A percentile compares a stretch with the other conserved stretches of the same genome.
These are phyloP conservation scores for Inonotus obliquus DNA, from an alignment of 1,284 basidiomycete species.

Conservation along the genomic window DNA sequence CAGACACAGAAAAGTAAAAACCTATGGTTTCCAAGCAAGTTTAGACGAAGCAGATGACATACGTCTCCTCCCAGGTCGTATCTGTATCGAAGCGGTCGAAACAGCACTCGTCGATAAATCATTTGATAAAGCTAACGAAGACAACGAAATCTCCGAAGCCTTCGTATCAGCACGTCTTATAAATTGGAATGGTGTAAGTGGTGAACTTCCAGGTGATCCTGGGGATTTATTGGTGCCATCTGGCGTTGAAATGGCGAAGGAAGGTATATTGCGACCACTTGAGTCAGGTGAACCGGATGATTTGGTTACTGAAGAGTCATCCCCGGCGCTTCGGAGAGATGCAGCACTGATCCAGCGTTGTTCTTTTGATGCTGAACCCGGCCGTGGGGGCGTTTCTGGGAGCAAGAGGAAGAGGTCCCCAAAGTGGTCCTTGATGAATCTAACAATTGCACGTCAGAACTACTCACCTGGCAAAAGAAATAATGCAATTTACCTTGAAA, in stretches of 20 bases:
- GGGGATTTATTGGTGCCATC: slow-evolving; percentile 37
- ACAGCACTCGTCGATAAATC: slow-evolving; percentile 4
- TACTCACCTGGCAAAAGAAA: not conserved
- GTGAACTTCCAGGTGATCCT: slow-evolving; percentile 45
- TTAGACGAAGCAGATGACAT: slow-evolving; percentile 11
- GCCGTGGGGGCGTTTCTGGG: slow-evolving; percentile 52
- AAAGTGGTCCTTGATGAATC: slow-evolving; percentile 84
- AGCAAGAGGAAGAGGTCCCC: slow-evolving; percentile 71
- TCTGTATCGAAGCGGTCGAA: not conserved
- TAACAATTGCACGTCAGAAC: slow-evolving; percentile 29
- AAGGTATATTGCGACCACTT: slow-evolving; percentile 37
- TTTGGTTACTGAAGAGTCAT: slow-evolving; percentile 23
- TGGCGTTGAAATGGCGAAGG: slow-evolving; percentile 46
- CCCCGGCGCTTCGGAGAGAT: slow-evolving; percentile 22
- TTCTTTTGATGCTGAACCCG: slow-evolving; percentile 49
- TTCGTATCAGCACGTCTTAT: slow-evolving; percentile 47
- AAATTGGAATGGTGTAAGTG: slow-evolving; percentile 52
- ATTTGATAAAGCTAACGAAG: slow-evolving; percentile 11
- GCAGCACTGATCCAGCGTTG: slow-evolving; percentile 70
- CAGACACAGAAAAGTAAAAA: not conserved
- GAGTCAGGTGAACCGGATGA: slow-evolving; percentile 69
- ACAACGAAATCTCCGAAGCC: slow-evolving; percentile 22
- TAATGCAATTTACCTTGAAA: slow-evolving; percentile 65
- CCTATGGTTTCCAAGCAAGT: slow-evolving; percentile 14
- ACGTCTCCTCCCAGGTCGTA: slow-evolving; percentile 5